Percentiles rank a stretch among this genome's conserved stretches.
phyloP scores from a whole-genome alignment of 2,329 filamentous ascomycete genomes.

The Ophiosphaerella narmari region DNA sequence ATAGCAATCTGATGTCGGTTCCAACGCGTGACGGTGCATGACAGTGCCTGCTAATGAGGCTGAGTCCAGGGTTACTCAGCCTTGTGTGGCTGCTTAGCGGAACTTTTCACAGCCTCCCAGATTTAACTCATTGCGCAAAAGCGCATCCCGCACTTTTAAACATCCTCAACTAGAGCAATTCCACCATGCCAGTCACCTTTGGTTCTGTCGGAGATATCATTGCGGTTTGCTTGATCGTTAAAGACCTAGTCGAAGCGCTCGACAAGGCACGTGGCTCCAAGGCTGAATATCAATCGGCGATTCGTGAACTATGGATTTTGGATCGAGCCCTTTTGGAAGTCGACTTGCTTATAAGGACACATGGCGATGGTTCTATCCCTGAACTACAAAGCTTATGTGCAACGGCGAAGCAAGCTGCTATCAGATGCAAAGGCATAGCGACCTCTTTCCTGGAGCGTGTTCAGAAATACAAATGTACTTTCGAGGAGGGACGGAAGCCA shows the following conservation, averaged over 20 bases:
- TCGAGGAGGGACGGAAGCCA: slow-evolving; percentile 3
- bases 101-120: too few relatives aligned
- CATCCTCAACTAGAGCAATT: too few relatives aligned
- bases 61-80: too few relatives aligned
- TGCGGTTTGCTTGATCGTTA: slow-evolving; percentile 30
- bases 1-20: too few relatives aligned
- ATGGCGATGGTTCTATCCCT: slow-evolving; percentile 3
- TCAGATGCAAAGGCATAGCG: slow-evolving; percentile 5
- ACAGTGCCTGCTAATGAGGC: too few relatives aligned
- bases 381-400: slow-evolving; percentile 7
- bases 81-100: too few relatives aligned
- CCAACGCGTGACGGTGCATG: too few relatives aligned
- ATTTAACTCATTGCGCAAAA: too few relatives aligned
- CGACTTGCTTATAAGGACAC: slow-evolving; percentile 12
- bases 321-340: slow-evolving; percentile 19
- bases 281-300: slow-evolving; percentile 33
- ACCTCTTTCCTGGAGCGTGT: slow-evolving; percentile 2
- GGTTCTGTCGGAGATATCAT: slow-evolving; percentile 38
- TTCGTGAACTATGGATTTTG: slow-evolving; percentile 30
- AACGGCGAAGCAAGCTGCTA: slow-evolving; percentile 7
- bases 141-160: too few relatives aligned
- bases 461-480: slow-evolving; percentile 8
- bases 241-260: slow-evolving; percentile 34
- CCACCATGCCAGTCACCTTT: slow-evolving; percentile 27
- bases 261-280: slow-evolving; percentile 33